Percentiles rank a stretch among this genome's conserved stretches.
Evolutionary conservation across 805 yeast species (phyloP).

Genomic region (Myxozyma lipomycoides): DNA sequence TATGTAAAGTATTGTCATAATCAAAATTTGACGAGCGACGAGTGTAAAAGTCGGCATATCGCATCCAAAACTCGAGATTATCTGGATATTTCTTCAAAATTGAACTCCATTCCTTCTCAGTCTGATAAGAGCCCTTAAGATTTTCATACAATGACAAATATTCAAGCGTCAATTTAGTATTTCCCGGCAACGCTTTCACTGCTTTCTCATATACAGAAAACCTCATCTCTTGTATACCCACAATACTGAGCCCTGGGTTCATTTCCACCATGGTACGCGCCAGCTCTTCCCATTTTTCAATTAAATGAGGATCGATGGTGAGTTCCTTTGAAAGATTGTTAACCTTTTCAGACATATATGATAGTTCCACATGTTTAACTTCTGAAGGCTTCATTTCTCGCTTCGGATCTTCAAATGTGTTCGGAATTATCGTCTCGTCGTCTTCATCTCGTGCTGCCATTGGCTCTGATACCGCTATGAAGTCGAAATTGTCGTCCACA

Average conservation of each 20-base stretch:
- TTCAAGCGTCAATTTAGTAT: constrained; percentile 3
- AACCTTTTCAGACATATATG: neutral
- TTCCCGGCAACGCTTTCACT: constrained; percentile 11
- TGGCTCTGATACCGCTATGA: neutral
- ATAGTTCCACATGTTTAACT: neutral
- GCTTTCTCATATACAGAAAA: constrained; percentile 21
- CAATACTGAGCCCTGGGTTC: neutral
- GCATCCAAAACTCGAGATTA: constrained; percentile 9
- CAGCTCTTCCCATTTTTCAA: neutral
- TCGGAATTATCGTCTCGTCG: neutral
- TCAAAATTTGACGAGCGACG: constrained; percentile 17
- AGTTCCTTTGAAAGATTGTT: neutral
- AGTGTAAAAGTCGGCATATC: constrained; percentile 17
- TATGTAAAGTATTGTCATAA: constrained; percentile 2
- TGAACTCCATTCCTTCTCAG: constrained; percentile 11
- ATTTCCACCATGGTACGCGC: neutral
- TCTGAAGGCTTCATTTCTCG: neutral
- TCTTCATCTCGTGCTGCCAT: neutral
- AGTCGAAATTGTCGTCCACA: neutral
- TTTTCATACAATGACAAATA: constrained; percentile 12
- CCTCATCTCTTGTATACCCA: constrained; percentile 5
- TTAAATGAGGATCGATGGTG: neutral
- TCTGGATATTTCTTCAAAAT: constrained; percentile 8
- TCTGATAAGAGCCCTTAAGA: constrained; percentile 18
- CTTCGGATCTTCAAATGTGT: neutral